Conservation (phyloP, 2,329 filamentous ascomycete species). For the Cytospora piceicola region DNA sequence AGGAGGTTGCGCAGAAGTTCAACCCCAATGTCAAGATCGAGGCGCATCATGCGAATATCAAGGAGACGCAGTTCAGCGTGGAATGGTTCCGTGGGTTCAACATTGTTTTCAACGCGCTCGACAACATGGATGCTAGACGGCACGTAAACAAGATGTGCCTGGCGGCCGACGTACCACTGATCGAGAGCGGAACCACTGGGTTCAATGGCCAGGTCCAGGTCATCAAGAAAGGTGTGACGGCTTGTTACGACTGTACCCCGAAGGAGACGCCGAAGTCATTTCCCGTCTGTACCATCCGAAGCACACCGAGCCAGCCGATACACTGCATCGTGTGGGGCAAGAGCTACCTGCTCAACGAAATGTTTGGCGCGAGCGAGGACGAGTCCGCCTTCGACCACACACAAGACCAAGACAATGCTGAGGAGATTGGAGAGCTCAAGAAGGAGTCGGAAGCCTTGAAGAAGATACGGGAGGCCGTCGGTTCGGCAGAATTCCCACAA, state of each 20-base stretch:
- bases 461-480: conserved; percentile 79
- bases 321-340: conserved; percentile 99
- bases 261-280: conserved; percentile 93
- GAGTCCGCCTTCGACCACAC: conserved; percentile 80
- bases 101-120: conserved; percentile 93
- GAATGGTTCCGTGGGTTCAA: conserved; percentile 84
- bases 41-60: conserved; percentile 94
- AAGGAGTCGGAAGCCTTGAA: conserved; percentile 84
- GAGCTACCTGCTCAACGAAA: conserved; percentile 91
- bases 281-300: conserved; percentile 95
- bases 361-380: conserved; percentile 91
- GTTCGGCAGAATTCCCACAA: conserved; percentile 74
- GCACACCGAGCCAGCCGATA: conserved; percentile 93
- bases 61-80: conserved; percentile 82
- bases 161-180: conserved; percentile 83
- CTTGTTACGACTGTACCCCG: conserved; percentile 92
- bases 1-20: conserved; percentile 87
- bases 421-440: conserved; percentile 86
- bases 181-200: conserved; percentile 96
- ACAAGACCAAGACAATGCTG: conserved; percentile 78
- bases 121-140: conserved; percentile 90
- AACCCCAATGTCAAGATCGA: conserved; percentile 86
- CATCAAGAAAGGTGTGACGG: conserved; percentile 88
- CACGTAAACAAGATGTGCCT: conserved; percentile 99
- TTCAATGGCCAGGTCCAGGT: conserved; percentile 98